phyloP scores from a whole-genome alignment of 306 rosid genomes.

The Aeschynomene evenia region DNA sequence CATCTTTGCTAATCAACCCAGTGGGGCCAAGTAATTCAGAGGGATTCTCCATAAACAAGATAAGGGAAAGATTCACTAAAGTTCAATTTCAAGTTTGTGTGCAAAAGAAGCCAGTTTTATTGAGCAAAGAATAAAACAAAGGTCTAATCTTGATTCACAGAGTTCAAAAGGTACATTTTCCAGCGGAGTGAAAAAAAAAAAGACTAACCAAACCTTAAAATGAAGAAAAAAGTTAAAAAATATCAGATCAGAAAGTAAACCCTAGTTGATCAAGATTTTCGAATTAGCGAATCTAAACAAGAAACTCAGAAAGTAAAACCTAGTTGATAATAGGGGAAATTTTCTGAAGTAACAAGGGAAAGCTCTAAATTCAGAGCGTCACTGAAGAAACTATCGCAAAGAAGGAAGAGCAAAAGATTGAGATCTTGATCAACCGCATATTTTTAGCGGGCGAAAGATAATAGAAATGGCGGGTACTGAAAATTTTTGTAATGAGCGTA shows the following conservation, averaged over 20 bases:
- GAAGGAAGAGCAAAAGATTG: too few relatives aligned
- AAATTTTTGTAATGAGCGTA: too few relatives aligned
- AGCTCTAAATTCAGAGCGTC: background rate
- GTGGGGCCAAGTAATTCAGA: constrained; percentile 53
- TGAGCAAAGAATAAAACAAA: constrained; percentile 7
- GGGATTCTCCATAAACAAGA: constrained; percentile 49
- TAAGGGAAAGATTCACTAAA: constrained; percentile 6
- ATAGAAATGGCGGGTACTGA: too few relatives aligned
- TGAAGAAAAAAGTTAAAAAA: background rate
- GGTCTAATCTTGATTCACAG: background rate
- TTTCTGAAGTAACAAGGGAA: background rate
- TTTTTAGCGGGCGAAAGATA: too few relatives aligned
- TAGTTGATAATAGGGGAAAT: background rate
- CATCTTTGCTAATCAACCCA: constrained; percentile 60
- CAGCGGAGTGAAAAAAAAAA: background rate
- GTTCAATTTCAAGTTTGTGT: background rate
- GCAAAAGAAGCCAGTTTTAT: too few relatives aligned
- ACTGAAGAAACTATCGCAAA: too few relatives aligned
- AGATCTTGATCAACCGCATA: too few relatives aligned
- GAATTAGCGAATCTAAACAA: background rate
- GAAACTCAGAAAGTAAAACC: background rate
- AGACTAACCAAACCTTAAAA: background rate
- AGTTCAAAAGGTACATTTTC: background rate
- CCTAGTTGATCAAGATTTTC: background rate
- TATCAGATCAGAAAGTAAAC: background rate